Conservation (phyloP, 2,329 filamentous ascomycete genomes). For the Epichloe baconii region DNA sequence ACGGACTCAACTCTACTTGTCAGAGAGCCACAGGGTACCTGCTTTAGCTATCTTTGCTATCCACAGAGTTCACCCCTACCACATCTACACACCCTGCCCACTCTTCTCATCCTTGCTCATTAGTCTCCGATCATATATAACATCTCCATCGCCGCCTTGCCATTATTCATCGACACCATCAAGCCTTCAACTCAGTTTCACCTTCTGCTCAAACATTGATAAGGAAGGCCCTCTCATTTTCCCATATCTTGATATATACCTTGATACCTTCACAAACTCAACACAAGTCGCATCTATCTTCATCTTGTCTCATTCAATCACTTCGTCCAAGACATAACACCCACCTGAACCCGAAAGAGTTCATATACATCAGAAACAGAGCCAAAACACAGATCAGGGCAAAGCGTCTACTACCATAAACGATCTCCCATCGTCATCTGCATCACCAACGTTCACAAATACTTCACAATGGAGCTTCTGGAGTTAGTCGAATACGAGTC, state of each 20-base stretch:
- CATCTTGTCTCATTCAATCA: not conserved
- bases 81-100: not conserved
- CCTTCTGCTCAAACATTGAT: not conserved
- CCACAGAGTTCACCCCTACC: not conserved
- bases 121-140: constrained; percentile 9
- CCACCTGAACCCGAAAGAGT: too few relatives aligned
- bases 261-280: not conserved
- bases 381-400: too few relatives aligned
- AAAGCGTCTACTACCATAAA: too few relatives aligned
- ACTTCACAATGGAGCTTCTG: constrained; percentile 43
- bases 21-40: not conserved
- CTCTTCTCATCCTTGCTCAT: constrained; percentile 4
- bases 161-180: constrained; percentile 2
- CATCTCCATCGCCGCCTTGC: constrained; percentile 6
- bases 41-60: not conserved
- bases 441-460: not conserved
- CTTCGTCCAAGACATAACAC: not conserved
- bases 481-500: constrained; percentile 53
- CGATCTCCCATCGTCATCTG: not conserved
- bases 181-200: constrained; percentile 2
- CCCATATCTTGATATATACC: not conserved
- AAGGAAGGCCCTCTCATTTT: not conserved
- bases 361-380: not conserved
- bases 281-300: not conserved
- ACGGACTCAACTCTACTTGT: not conserved